A percentile compares a stretch with the other conserved stretches of the same genome.
Conservation (phyloP, 2,329 filamentous ascomycete genomes). For the Aspergillus caelatus region DNA sequence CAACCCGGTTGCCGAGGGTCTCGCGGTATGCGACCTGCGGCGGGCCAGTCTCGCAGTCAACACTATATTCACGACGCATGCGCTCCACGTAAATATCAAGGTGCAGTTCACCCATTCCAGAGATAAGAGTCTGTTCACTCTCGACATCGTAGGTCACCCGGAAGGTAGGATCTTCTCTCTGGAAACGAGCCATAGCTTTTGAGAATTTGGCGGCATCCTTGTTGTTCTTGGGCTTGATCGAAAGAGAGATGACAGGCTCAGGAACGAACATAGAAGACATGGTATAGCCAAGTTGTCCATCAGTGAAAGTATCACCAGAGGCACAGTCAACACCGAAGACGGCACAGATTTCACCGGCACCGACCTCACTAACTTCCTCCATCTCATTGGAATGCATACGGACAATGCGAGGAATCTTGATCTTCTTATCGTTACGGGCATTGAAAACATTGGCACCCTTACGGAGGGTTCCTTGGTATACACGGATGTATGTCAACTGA, state of each 20-base stretch:
- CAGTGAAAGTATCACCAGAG: constrained; percentile 96
- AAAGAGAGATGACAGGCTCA: constrained; percentile 96
- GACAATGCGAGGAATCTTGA: constrained; percentile 94
- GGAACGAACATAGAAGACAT: constrained; percentile 98
- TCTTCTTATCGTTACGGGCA: constrained; percentile 90
- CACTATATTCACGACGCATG: constrained; percentile 93
- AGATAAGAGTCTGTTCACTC: constrained; percentile 95
- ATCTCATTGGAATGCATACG: constrained; percentile 99
- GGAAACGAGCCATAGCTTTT: constrained; percentile 98
- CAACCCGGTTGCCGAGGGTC: constrained; percentile 76
- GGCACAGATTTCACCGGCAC: constrained; percentile 96
- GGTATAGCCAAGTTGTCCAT: constrained; percentile 85
- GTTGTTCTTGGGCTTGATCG: constrained; percentile 92
- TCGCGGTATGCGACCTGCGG: constrained; percentile 97
- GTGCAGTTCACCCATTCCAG: constrained; percentile 96
- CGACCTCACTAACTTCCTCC: constrained; percentile 92
- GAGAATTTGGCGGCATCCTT: constrained; percentile 93
- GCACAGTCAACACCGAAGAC: constrained; percentile 98
- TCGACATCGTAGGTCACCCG: constrained; percentile 89
- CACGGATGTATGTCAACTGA: constrained; percentile 96
- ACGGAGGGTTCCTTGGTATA: constrained; percentile 89
- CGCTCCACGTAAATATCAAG: constrained; percentile 97
- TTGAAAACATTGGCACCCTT: constrained; percentile 94
- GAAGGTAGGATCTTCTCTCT: constrained; percentile 97
- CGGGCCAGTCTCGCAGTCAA: constrained; percentile 93